These are phyloP conservation scores for Metschnikowia baotianmanensis DNA, from an alignment of 805 yeast genomes.

Conservation along the genomic window DNA sequence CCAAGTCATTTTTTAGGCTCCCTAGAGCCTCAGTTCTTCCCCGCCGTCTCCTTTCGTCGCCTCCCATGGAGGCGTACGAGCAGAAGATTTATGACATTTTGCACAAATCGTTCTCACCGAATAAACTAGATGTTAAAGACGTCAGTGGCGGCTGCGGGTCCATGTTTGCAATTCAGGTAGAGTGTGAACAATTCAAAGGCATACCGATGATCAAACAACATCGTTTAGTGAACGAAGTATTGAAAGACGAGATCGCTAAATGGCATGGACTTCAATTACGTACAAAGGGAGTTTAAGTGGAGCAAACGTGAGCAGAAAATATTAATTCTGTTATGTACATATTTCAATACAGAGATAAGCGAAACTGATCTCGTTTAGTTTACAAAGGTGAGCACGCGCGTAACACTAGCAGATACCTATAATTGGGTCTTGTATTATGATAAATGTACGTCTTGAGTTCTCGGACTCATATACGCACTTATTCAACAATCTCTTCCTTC, in stretches of 20 bases:
- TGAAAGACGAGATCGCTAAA: constrained; percentile 79
- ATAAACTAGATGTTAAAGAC: constrained; percentile 65
- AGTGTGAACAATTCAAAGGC: constrained; percentile 73
- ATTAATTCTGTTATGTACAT: too few relatives aligned
- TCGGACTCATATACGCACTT: constrained; percentile 8
- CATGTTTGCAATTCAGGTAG: constrained; percentile 87
- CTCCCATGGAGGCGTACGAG: constrained; percentile 59
- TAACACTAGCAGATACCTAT: background rate
- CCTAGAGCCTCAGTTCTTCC: background rate
- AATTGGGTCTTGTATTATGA: background rate
- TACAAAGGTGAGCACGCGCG: background rate
- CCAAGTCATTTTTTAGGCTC: background rate
- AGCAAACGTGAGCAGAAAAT: background rate
- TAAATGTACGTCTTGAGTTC: constrained; percentile 5
- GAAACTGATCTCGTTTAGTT: too few relatives aligned
- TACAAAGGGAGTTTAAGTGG: constrained; percentile 50
- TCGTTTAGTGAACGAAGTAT: constrained; percentile 74
- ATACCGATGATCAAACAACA: constrained; percentile 88
- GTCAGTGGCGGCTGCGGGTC: constrained; percentile 96
- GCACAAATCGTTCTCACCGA: constrained; percentile 56
- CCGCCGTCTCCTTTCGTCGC: constrained; percentile 12
- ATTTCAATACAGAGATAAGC: constrained; percentile 6
- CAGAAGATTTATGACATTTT: constrained; percentile 57
- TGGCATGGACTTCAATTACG: constrained; percentile 95
- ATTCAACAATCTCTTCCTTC: constrained; percentile 65